Evolutionary conservation across 139 green algal species (phyloP), one percentile per base, ranked within the genome.

Genomic region (Nannochloris sp.): DNA sequence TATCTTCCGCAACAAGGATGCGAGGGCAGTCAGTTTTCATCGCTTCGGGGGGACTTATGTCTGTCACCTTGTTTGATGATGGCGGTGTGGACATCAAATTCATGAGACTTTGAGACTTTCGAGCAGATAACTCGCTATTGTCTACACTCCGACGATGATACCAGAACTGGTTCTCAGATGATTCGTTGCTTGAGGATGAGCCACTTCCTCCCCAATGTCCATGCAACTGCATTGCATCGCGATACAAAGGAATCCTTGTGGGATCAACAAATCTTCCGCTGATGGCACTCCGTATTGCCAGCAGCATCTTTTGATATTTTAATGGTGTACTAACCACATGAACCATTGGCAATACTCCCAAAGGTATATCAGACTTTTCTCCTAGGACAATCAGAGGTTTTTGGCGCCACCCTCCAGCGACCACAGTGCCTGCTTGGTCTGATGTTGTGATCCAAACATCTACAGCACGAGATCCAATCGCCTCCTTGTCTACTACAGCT

Each of bases 1-100:
- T 90, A 74, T 90, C 83, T 53, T 90, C 83, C 0, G 83, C 83
- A 48, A 90, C 74, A 10, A 90, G 63, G 48, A 90, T 85, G 27
- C 74, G 71, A 69, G 83, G 69, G 23, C 8, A 40, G 31, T 34
- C 50, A 16, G 8, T 18, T 53, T 53, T 18, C 18, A 53, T 53
- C 2, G n/a, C n/a, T 53, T 53, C 5, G 2, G 16, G 11, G 12
- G 46, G 34, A 40, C 34, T 40, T 40, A 4, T 29, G 27, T 29
- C 4, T 5, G 27, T 29, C 34, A 40, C 8, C 5, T 11, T 40
- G 7, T 40, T 40, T 11, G 7, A 40, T 29, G 27, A 40, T 40
- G 34, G 34, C 4, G 34, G 34, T 40, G 34, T 40, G 34, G 34
- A 40, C 34, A 40, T 40, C 34, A 40, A 40, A 11, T 40, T 11